Evolutionary conservation across 306 rosid species (phyloP).

Genomic region (Echinosophora koreensis): DNA sequence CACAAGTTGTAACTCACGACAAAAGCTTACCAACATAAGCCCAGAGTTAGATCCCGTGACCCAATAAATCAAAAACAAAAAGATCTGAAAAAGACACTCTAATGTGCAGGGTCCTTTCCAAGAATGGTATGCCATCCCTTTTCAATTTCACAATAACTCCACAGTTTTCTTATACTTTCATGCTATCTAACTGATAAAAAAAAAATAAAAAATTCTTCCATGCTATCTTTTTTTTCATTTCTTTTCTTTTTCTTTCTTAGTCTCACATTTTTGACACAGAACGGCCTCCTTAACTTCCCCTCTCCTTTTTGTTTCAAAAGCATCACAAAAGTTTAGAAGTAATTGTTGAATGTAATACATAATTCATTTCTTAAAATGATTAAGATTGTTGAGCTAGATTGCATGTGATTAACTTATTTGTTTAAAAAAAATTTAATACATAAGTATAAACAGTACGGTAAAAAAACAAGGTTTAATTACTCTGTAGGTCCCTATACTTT

Average conservation of each 20-base stretch:
- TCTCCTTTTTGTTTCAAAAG: too few relatives aligned
- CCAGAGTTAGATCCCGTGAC: slow-evolving; percentile 6
- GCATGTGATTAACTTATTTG: too few relatives aligned
- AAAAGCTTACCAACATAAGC: slow-evolving; percentile 4
- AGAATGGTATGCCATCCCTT: slow-evolving; percentile 5
- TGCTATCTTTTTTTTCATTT: background rate
- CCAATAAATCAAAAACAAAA: slow-evolving; percentile 22
- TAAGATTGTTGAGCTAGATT: too few relatives aligned
- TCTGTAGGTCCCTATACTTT: too few relatives aligned
- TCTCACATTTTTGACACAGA: background rate
- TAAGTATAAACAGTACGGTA: too few relatives aligned
- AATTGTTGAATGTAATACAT: too few relatives aligned
- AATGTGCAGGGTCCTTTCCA: background rate
- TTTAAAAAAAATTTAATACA: too few relatives aligned
- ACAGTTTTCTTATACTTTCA: background rate
- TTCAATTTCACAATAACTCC: slow-evolving; percentile 11
- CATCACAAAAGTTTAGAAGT: too few relatives aligned
- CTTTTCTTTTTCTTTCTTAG: background rate
- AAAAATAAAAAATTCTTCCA: too few relatives aligned
- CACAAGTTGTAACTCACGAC: background rate
- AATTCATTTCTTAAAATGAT: too few relatives aligned
- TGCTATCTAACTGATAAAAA: too few relatives aligned
- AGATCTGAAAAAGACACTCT: slow-evolving; percentile 1
- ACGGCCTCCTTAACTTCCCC: background rate
- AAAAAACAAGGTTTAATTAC: too few relatives aligned